Conservation (phyloP, 2,329 filamentous ascomycete genomes). For the Scytalidium sp. region DNA sequence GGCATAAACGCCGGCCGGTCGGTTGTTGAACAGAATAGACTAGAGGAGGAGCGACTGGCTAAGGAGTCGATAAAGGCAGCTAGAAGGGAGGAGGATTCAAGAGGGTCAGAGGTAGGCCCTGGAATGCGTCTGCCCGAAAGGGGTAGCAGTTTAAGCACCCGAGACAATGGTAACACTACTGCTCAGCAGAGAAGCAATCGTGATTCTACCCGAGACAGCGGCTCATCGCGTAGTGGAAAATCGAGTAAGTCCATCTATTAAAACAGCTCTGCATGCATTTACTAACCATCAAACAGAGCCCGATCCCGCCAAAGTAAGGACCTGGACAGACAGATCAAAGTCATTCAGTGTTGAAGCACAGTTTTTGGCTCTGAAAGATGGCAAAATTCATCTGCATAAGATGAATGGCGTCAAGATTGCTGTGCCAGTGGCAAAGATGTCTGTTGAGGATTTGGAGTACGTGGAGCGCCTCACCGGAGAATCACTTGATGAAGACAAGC, state of each 20-base stretch:
- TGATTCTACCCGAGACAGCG: conserved; percentile 63
- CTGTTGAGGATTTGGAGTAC: conserved; percentile 88
- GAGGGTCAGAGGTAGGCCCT: conserved; percentile 70
- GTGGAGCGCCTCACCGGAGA: conserved; percentile 85
- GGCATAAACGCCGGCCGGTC: conserved; percentile 62
- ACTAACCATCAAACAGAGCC: conserved; percentile 57
- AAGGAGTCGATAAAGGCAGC: conserved; percentile 71
- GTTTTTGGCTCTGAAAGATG: conserved; percentile 90
- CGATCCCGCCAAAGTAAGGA: conserved; percentile 77
- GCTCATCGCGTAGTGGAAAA: conserved; percentile 55
- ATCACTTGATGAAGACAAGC: conserved; percentile 89
- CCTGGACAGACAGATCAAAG: conserved; percentile 92
- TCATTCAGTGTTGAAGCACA: conserved; percentile 97
- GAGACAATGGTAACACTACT: conserved; percentile 64
- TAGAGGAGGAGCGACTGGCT: conserved; percentile 80
- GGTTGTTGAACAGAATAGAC: conserved; percentile 70
- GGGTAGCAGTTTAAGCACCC: conserved; percentile 72
- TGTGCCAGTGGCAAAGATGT: conserved; percentile 94
- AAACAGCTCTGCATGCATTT: neutral
- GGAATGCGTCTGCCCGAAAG: conserved; percentile 73
- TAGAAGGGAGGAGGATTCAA: conserved; percentile 54
- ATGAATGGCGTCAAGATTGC: conserved; percentile 98
- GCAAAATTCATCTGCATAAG: conserved; percentile 97
- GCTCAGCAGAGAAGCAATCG: conserved; percentile 69
- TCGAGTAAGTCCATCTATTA: conserved; percentile 60